Percentiles rank a stretch among this genome's conserved stretches.
phyloP scores from a whole-genome alignment of 345 rosid species.

The Nasturtium officinale region DNA sequence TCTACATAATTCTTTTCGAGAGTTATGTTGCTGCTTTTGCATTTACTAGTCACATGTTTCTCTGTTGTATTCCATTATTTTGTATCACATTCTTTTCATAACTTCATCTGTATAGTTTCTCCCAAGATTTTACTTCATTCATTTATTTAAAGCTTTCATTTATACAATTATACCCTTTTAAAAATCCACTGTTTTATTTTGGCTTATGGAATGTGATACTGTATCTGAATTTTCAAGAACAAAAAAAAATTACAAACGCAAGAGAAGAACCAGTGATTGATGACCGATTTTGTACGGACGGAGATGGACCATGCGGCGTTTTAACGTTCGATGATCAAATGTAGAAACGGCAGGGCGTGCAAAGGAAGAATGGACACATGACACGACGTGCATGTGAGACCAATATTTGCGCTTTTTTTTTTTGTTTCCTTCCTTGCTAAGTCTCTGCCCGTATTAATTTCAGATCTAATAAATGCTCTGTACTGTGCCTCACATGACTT shows the following conservation, averaged over 20 bases:
- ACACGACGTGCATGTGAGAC: constrained; percentile 39
- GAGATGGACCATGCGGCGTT: constrained; percentile 27
- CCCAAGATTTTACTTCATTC: neutral
- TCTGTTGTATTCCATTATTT: constrained; percentile 32
- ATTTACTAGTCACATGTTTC: constrained; percentile 45
- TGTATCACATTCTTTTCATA: constrained; percentile 1
- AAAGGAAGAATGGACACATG: constrained; percentile 33
- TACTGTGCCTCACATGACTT: constrained; percentile 41
- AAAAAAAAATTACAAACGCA: neutral
- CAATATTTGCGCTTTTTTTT: constrained; percentile 25
- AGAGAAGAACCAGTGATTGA: neutral
- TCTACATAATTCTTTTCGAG: constrained; percentile 3
- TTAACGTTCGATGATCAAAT: constrained; percentile 10
- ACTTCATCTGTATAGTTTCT: neutral
- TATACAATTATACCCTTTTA: neutral
- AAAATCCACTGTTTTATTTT: neutral
- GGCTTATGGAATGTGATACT: neutral
- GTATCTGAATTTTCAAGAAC: neutral
- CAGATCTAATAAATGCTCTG: constrained; percentile 40
- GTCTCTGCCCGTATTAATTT: constrained; percentile 21
- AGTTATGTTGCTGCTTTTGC: constrained; percentile 35
- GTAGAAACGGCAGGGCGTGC: constrained; percentile 40
- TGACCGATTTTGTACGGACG: constrained; percentile 31
- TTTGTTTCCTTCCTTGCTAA: constrained; percentile 33
- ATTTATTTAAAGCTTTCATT: neutral